These are phyloP conservation scores for Nitzschia inconspicua DNA, from an alignment of 108 stramenopile genomes.

Conservation along the genomic window DNA sequence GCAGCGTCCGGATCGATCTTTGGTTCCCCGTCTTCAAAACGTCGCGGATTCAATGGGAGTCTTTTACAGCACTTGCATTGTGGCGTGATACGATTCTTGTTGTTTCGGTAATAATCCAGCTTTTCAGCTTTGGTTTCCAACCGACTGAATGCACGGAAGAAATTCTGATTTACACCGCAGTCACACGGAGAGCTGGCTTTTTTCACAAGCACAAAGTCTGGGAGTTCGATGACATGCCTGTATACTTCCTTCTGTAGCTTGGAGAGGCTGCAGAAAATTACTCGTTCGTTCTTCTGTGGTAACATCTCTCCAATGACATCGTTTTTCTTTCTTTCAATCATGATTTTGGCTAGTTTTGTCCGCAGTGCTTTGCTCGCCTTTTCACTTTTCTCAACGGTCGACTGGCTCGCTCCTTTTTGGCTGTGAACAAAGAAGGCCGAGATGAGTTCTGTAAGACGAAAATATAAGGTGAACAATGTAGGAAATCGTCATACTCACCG, in stretches of 20 bases:
- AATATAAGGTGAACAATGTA: not conserved
- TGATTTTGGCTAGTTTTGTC: conserved; percentile 38
- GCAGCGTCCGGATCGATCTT: conserved; percentile 63
- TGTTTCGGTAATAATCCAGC: conserved; percentile 57
- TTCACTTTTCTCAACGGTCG: conserved; percentile 29
- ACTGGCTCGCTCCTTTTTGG: conserved; percentile 29
- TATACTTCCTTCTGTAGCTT: conserved; percentile 75
- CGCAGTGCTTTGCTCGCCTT: conserved; percentile 37
- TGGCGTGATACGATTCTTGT: conserved; percentile 44
- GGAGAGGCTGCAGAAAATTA: conserved; percentile 77
- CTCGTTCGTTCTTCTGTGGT: conserved; percentile 71
- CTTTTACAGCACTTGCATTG: conserved; percentile 59
- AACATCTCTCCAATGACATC: conserved; percentile 56
- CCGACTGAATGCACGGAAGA: conserved; percentile 49
- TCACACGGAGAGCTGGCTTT: conserved; percentile 70
- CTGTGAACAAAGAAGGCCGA: not conserved
- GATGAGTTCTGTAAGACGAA: not conserved
- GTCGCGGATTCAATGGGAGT: conserved; percentile 51
- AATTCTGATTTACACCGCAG: conserved; percentile 73
- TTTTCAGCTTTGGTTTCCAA: conserved; percentile 56
- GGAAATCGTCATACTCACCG: conserved; percentile 28
- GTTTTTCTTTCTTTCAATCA: conserved; percentile 60
- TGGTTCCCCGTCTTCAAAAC: conserved; percentile 24
- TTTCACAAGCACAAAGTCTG: conserved; percentile 68
- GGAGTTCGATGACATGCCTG: conserved; percentile 65